phyloP scores from a whole-genome alignment of 225 moss, liverwort and hornwort genomes.

The Asterella californica region DNA sequence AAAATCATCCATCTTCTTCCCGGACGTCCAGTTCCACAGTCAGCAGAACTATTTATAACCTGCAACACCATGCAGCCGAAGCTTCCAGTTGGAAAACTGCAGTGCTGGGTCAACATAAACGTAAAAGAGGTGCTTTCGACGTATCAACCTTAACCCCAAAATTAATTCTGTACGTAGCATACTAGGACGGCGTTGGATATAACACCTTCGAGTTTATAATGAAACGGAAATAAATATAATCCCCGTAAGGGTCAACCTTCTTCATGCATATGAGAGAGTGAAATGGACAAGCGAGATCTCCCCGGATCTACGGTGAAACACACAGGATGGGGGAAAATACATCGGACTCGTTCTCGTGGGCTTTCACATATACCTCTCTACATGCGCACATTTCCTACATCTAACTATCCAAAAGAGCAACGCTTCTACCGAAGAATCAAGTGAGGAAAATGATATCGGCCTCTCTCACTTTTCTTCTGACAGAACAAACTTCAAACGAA shows the following conservation, averaged over 20 bases:
- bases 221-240: background rate
- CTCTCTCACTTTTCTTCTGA: too few species aligned
- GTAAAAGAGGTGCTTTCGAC: constrained; percentile 59
- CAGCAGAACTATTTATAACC: constrained; percentile 44
- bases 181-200: background rate
- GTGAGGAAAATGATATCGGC: too few species aligned
- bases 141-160: background rate
- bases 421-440: too few species aligned
- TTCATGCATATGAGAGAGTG: too few species aligned
- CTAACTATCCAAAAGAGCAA: too few species aligned
- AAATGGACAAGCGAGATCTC: too few species aligned
- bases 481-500: too few species aligned
- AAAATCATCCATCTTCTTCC: constrained; percentile 50
- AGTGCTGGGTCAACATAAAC: constrained; percentile 72
- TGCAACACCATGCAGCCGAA: constrained; percentile 63
- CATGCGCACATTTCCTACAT: too few species aligned
- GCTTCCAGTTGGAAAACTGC: constrained; percentile 58
- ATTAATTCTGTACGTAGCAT: background rate
- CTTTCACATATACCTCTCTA: too few species aligned
- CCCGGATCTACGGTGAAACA: too few species aligned
- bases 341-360: too few species aligned
- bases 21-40: constrained; percentile 46
- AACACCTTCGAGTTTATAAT: background rate
- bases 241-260: background rate
- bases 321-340: too few species aligned